Conservation (phyloP, 768 basidiomycete species). For the Peribolospora baueri region DNA sequence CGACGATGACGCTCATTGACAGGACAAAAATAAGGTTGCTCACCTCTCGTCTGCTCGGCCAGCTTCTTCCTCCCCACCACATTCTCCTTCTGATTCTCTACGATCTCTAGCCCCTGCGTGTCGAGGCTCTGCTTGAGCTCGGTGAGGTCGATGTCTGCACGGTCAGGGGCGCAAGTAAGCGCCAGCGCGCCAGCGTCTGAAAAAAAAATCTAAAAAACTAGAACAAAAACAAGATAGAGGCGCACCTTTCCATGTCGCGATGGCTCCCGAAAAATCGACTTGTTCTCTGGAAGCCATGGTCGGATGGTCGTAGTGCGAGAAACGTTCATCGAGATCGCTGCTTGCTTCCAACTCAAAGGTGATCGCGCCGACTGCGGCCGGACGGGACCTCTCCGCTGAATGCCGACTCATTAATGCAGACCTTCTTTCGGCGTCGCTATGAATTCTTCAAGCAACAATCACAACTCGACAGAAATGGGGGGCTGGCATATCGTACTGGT, state of each 20-base stretch:
- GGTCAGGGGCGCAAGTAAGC: not conserved
- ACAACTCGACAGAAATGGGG: no score
- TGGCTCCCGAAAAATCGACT: conserved; percentile 75
- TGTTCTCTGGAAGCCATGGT: conserved; percentile 22
- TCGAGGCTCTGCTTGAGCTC: conserved; percentile 87
- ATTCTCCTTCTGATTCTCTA: conserved; percentile 97
- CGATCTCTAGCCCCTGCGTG: conserved; percentile 67
- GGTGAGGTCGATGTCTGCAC: conserved; percentile 53
- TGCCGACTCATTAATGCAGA: no score
- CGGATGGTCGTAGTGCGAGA: no score
- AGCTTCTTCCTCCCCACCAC: conserved; percentile 77
- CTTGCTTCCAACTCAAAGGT: no score
- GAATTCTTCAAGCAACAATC: no score
- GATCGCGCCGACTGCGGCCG: no score
- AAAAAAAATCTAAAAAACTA: not conserved
- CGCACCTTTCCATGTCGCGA: conserved; percentile 76
- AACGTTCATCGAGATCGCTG: no score
- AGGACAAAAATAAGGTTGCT: not conserved
- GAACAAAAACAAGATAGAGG: not conserved
- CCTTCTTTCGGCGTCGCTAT: no score
- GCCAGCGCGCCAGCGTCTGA: not conserved
- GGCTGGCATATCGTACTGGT: no score
- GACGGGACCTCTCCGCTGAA: no score
- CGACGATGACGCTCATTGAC: not conserved
- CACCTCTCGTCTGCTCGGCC: conserved; percentile 92